Evolutionary conservation across 805 yeast species (phyloP).

Genomic region (Saccharomyces eubayanus): DNA sequence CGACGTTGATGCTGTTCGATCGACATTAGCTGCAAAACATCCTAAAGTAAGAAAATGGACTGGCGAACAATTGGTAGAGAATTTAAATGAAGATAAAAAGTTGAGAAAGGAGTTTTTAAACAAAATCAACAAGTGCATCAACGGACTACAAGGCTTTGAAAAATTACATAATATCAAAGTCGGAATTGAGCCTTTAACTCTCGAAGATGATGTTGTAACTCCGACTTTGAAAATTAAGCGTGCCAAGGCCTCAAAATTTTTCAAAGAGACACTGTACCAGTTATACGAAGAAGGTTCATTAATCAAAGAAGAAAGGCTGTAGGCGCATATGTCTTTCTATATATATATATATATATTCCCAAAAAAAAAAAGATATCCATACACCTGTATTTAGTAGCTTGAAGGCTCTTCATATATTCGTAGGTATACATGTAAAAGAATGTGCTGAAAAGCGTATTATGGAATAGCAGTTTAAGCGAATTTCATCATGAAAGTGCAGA

Average conservation of each 20-base stretch:
- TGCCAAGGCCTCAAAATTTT: conserved; percentile 39
- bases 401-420: background rate
- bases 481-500: background rate
- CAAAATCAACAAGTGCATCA: conserved; percentile 15
- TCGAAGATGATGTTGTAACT: conserved; percentile 56
- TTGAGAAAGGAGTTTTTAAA: conserved; percentile 14
- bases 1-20: conserved; percentile 40
- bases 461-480: background rate
- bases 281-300: conserved; percentile 46
- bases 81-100: conserved; percentile 13
- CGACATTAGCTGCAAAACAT: conserved; percentile 25
- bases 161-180: conserved; percentile 47
- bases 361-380: background rate
- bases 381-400: background rate
- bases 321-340: background rate
- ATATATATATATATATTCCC: background rate
- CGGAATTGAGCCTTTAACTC: conserved; percentile 50
- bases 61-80: conserved; percentile 25
- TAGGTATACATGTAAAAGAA: background rate
- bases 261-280: conserved; percentile 32
- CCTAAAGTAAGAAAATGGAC: conserved; percentile 24
- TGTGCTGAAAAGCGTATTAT: background rate
- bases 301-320: conserved; percentile 16
- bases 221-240: conserved; percentile 59
- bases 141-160: conserved; percentile 53